Evolutionary conservation across 805 yeast genomes (phyloP).

Genomic region (Sungouiozyma ichnusensis): DNA sequence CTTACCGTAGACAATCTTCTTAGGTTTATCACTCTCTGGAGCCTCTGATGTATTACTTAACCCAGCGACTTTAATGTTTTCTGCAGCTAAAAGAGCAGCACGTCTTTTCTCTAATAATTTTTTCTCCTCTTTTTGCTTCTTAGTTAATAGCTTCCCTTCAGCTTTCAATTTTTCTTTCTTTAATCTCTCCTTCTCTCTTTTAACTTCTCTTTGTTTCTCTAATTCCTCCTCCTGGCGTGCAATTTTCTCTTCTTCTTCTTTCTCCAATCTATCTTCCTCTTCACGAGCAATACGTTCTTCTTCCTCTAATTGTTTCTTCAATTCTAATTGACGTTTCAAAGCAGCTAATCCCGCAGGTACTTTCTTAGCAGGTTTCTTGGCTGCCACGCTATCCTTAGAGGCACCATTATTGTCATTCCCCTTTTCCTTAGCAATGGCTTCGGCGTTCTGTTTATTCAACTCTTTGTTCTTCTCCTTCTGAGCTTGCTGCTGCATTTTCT

Average conservation of each 20-base stretch:
- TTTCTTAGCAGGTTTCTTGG: conserved; percentile 57
- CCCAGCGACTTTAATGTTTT: conserved; percentile 67
- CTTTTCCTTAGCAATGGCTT: conserved; percentile 26
- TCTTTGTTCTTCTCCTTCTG: conserved; percentile 49
- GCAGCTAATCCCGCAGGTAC: conserved; percentile 89
- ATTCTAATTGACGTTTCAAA: conserved; percentile 77
- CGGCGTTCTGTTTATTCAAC: conserved; percentile 32
- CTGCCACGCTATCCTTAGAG: conserved; percentile 22
- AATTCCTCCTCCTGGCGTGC: conserved; percentile 36
- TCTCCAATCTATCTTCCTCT: conserved; percentile 49
- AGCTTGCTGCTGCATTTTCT: conserved; percentile 62
- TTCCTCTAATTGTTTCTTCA: conserved; percentile 80
- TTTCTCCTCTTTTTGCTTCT: conserved; percentile 91
- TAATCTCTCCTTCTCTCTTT: conserved; percentile 78
- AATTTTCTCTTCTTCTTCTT: conserved; percentile 41
- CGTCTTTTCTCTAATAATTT: conserved; percentile 80
- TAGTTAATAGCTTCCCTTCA: conserved; percentile 88
- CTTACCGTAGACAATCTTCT: conserved; percentile 61
- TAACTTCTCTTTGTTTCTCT: conserved; percentile 50
- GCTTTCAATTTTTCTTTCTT: conserved; percentile 89
- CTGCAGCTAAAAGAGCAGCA: conserved; percentile 66
- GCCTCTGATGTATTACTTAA: conserved; percentile 32
- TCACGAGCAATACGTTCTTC: conserved; percentile 65
- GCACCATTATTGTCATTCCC: conserved; percentile 30
- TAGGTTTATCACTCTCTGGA: conserved; percentile 39